Base-by-base conservation (phyloP, 257 asterid genomes). In the Salvia rosmarinus region DNA sequence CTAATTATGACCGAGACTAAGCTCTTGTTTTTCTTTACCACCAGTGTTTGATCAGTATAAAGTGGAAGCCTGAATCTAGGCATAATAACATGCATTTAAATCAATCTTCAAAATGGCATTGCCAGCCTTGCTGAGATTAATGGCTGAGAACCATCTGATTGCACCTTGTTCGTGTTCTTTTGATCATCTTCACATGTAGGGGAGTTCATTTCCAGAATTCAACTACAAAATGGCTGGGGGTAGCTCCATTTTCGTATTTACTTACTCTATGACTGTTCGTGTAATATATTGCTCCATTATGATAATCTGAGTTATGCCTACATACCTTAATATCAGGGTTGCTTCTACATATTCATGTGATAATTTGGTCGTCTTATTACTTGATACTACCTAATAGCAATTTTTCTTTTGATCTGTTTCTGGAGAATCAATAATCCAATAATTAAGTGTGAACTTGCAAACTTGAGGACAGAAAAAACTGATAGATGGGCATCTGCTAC, bases 11-110 rank as follows among this genome's bases (percentile, higher is more conserved):
- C 8, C 17, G 17, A 40, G 34, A 14, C 73, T 80, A 23, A 80
- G 60, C 54, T 44, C 56, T 13, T 63, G 14, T 12, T 54, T 72
- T 71, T 57, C 28, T 72, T 46, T 72, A 20, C 56, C 55, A 39
- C 75, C 71, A 92, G 98, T 63, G 86, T 88, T 68, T 96, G 98
- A 47, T 92, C 92, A 88, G 97, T 72, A 90, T 92, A 75, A 92
- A 92, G 78, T 92, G 98, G 98, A 82, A 85, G 78, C 96, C 98
- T 11, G 74, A 78, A 56, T 56, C 32, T 69, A 73, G 82, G 68
- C 50, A 34, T 87, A 80, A 83, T n/a, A 28, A 32, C 50, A 20
- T 65, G 76, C 68, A 8, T 64, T 43, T 66, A 47, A 34, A 40
- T 59, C 37, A 9, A 42, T 43, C 73, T 81, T 73, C 52, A 21